Base-by-base conservation (phyloP, 192 early-diverging fungal genomes). In the Hyaloraphidium curvatum region DNA sequence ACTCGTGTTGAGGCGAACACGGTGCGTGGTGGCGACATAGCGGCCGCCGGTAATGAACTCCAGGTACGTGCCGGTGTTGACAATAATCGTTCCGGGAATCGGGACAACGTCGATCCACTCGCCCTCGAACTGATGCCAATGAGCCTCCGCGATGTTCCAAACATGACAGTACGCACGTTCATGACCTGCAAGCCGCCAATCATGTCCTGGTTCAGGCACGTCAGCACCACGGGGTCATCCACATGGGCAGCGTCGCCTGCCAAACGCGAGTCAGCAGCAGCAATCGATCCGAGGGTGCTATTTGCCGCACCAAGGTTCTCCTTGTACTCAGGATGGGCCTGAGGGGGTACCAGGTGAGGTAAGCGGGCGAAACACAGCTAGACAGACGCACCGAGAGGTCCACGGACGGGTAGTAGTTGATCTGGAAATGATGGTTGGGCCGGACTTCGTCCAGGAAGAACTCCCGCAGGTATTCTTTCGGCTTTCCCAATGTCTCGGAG, bases 381-480 rank as follows among this genome's bases (percentile, higher is more conserved):
- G n/a, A n/a, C n/a, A n/a, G 43, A 48, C 23, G 14, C 14, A 22
- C 43, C 11, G 14, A 11, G 7, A 48, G 17, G 25, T 48, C 43
- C 14, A 48, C 25, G 17, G 43, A 48, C 23, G 43, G 43, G 23
- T 48, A 48, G 19, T 48, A 25, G 23, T 48, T 48, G 43, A 48
- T 22, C 43, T 48, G 43, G 23, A 48, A 48, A 25, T 48, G 43
- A 48, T 48, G 43, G 19, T 48, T 48, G 7, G 43, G 43, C 19
- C 11, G 5, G 5, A 22, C 7, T 19, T 48, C 25, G 19, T 48
- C 43, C 43, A 48, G 25, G 43, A 48, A 48, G 19, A 48, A 22
- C 17, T 48, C 19, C 23, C 25, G 17, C 7, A 48, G 43, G 17
- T 48, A 14, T 14, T 48, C 23, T 22, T 14, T 14, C 14, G 43